Evolutionary conservation across 2,329 filamentous ascomycete species (phyloP).

Genomic region (Phialophora chinensis): DNA sequence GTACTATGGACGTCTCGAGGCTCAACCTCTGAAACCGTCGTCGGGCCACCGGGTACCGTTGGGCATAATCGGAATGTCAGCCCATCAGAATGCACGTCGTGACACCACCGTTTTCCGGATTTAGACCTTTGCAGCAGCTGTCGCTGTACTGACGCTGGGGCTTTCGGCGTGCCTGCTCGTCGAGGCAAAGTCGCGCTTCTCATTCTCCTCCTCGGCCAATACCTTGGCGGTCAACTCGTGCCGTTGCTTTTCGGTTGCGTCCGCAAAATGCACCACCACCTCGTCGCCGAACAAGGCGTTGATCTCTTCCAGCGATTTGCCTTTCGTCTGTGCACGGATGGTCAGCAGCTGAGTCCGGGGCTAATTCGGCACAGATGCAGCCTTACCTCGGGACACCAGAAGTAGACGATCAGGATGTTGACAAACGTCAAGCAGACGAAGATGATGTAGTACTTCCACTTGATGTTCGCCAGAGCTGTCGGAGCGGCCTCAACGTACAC

Average conservation of each 20-base stretch:
- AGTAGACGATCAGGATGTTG: slow-evolving; percentile 33
- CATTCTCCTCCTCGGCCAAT: slow-evolving; percentile 29
- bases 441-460: slow-evolving; percentile 45
- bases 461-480: slow-evolving; percentile 44
- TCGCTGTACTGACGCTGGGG: slow-evolving; percentile 11
- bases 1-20: neutral
- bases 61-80: neutral
- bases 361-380: neutral
- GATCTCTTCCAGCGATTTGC: slow-evolving; percentile 36
- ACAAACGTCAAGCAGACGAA: slow-evolving; percentile 51
- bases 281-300: slow-evolving; percentile 34
- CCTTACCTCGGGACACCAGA: slow-evolving; percentile 51
- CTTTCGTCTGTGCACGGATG: slow-evolving; percentile 22
- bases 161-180: slow-evolving; percentile 15
- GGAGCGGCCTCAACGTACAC: slow-evolving; percentile 33
- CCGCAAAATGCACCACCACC: slow-evolving; percentile 32
- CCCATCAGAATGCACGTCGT: slow-evolving; percentile 5
- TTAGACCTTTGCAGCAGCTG: slow-evolving; percentile 25
- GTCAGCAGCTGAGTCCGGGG: neutral
- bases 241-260: slow-evolving; percentile 45
- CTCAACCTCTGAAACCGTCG: neutral
- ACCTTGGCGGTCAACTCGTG: slow-evolving; percentile 27
- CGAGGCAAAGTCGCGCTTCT: slow-evolving; percentile 23
- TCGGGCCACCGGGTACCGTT: neutral
- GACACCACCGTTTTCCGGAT: slow-evolving; percentile 3